These are phyloP conservation scores for Cutaneotrichosporon cavernicola DNA, from an alignment of 1,284 basidiomycete genomes.

Conservation along the genomic window DNA sequence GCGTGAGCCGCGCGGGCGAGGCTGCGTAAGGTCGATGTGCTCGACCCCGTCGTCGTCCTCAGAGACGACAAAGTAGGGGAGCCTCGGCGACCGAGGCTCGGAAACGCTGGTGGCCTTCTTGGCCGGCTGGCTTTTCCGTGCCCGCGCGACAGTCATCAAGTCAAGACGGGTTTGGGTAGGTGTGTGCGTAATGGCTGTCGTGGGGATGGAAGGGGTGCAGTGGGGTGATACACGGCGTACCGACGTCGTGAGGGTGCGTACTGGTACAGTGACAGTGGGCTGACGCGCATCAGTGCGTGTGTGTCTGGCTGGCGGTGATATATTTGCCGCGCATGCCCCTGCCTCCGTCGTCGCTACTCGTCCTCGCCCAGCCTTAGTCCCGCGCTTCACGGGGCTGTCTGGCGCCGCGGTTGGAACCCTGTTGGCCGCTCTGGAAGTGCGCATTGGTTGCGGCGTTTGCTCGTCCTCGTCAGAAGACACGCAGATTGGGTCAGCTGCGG, in stretches of 20 bases:
- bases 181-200: background rate
- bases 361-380: background rate
- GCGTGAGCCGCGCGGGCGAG: background rate
- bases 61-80: conserved; percentile 4
- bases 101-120: background rate
- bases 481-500: conserved; percentile 10
- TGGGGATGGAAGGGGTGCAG: background rate
- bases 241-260: background rate
- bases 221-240: background rate
- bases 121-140: background rate
- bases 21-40: conserved; percentile 14
- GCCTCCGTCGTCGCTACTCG: background rate
- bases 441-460: background rate
- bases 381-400: background rate
- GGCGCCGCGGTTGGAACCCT: background rate
- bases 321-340: background rate
- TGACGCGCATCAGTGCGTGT: background rate
- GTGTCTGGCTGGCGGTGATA: background rate
- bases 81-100: background rate
- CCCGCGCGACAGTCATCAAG: conserved; percentile 11
- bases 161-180: conserved; percentile 13
- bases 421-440: background rate
- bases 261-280: no score
- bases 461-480: conserved; percentile 5
- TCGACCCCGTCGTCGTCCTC: conserved; percentile 16